A percentile compares a stretch with the other conserved stretches of the same genome.
phyloP scores from a whole-genome alignment of 192 early-diverging fungal genomes.

The Podila minutissima region DNA sequence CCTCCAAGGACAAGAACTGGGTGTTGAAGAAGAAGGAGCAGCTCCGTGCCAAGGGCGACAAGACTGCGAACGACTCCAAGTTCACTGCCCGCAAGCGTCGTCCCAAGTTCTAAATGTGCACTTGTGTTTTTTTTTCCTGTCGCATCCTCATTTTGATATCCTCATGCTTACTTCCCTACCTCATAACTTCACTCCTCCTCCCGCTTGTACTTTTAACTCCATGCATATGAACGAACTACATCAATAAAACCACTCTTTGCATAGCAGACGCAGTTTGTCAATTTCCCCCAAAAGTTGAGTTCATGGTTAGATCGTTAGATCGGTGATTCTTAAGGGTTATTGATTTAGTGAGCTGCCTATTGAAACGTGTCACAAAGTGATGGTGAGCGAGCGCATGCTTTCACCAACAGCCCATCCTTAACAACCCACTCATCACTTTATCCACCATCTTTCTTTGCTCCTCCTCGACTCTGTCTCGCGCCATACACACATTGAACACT shows the following conservation, averaged over 20 bases:
- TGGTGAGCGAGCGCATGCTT: too few relatives aligned
- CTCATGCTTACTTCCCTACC: background rate
- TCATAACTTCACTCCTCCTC: too few relatives aligned
- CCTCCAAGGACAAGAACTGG: constrained; percentile 90
- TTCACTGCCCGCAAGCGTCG: constrained; percentile 95
- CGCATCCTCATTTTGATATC: constrained; percentile 1
- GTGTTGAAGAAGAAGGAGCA: constrained; percentile 92
- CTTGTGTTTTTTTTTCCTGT: constrained; percentile 1
- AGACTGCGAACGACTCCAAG: constrained; percentile 86
- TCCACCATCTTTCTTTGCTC: background rate
- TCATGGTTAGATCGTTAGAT: too few relatives aligned
- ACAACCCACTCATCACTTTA: background rate
- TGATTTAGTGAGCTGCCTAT: too few relatives aligned
- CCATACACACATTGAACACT: too few relatives aligned
- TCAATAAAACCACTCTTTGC: too few relatives aligned
- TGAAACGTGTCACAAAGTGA: too few relatives aligned
- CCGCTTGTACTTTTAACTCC: too few relatives aligned
- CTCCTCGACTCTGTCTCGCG: background rate
- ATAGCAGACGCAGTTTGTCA: too few relatives aligned
- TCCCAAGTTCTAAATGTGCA: constrained; percentile 74
- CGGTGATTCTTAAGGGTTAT: too few relatives aligned
- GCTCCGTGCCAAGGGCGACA: constrained; percentile 77
- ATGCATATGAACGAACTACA: too few relatives aligned
- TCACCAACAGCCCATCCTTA: background rate
- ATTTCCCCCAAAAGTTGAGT: too few relatives aligned